These are phyloP conservation scores for Tricholoma terreum DNA, from an alignment of 768 basidiomycete species.

Conservation along the genomic window DNA sequence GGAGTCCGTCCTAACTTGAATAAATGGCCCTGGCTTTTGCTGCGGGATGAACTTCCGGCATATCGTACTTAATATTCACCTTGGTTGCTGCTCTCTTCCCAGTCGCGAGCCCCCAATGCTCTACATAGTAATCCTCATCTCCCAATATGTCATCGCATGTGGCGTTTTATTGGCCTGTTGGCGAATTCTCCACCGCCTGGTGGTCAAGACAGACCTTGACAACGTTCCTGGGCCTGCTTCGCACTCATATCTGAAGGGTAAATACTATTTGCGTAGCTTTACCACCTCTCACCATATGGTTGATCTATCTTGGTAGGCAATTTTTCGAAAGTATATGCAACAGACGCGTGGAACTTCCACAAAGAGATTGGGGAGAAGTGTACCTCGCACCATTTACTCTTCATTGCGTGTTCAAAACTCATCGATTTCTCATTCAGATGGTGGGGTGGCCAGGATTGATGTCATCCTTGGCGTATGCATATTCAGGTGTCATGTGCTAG, in stretches of 20 bases:
- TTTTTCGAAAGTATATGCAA: background rate
- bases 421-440: slow-evolving; percentile 7
- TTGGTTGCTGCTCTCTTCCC: too few relatives aligned
- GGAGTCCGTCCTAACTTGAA: too few relatives aligned
- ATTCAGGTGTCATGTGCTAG: background rate
- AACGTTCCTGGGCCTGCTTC: slow-evolving; percentile 33
- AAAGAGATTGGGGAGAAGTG: background rate
- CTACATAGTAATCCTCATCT: slow-evolving; percentile 7
- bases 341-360: slow-evolving; percentile 1
- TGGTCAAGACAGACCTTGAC: slow-evolving; percentile 24
- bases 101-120: too few relatives aligned
- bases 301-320: background rate
- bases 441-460: slow-evolving; percentile 14
- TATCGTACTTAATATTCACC: too few relatives aligned
- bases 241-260: slow-evolving; percentile 29
- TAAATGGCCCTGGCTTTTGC: too few relatives aligned
- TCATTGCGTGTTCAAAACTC: background rate
- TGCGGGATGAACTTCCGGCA: too few relatives aligned
- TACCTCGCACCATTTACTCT: background rate
- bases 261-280: background rate
- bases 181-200: slow-evolving; percentile 10
- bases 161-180: slow-evolving; percentile 8
- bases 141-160: slow-evolving; percentile 5
- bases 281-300: background rate
- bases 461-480: slow-evolving; percentile 17